A percentile compares a stretch with the other conserved stretches of the same genome.
phyloP scores from a whole-genome alignment of 2,329 filamentous ascomycete species.

The Mycocentrospora acerina region DNA sequence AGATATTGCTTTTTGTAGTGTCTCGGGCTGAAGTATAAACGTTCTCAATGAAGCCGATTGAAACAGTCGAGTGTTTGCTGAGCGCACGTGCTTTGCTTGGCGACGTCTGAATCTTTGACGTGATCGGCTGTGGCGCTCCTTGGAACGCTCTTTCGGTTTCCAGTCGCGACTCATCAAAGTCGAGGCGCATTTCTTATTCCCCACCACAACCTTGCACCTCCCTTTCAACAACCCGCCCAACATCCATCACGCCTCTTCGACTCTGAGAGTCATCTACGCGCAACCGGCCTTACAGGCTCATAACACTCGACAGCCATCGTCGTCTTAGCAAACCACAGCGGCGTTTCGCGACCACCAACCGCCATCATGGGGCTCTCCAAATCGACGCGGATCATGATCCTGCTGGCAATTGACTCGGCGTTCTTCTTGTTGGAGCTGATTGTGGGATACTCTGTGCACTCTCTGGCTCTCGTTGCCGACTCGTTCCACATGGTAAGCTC shows the following conservation, averaged over 20 bases:
- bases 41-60: no score
- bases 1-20: no score
- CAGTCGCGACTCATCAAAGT: constrained; percentile 4
- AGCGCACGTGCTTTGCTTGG: no score
- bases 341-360: constrained; percentile 15
- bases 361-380: constrained; percentile 82
- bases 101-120: no score
- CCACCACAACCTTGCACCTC: neutral
- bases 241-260: neutral
- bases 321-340: no score
- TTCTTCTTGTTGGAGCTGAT: constrained; percentile 92
- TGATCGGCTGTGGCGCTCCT: neutral
- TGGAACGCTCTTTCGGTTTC: neutral
- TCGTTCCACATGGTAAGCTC: constrained; percentile 89
- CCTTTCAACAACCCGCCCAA: neutral
- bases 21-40: no score
- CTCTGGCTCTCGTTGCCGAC: constrained; percentile 90
- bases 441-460: constrained; percentile 80
- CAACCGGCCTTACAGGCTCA: neutral
- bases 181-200: neutral
- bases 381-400: constrained; percentile 84
- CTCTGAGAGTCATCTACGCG: neutral
- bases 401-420: constrained; percentile 82
- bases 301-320: neutral
- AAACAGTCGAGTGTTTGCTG: no score